A percentile compares a stretch with the other conserved stretches of the same genome.
Evolutionary conservation across 2,329 filamentous ascomycete genomes (phyloP).

Genomic region (Coleophoma cylindrospora): DNA sequence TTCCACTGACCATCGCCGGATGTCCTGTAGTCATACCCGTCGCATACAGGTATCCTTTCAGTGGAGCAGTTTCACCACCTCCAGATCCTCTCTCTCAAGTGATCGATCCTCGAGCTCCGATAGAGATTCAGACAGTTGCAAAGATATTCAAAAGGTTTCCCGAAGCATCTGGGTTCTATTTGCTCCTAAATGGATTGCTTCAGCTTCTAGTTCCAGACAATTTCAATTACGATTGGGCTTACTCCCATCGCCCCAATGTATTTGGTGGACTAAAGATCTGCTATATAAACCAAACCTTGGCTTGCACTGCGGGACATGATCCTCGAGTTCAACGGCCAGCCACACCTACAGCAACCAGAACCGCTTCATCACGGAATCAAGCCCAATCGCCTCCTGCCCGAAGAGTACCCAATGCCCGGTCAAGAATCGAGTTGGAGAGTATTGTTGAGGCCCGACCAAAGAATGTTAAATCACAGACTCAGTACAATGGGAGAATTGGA

Average conservation of each 20-base stretch:
- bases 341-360: neutral
- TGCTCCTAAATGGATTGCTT: slow-evolving; percentile 1
- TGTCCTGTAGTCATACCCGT: slow-evolving; percentile 1
- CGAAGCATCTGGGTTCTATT: slow-evolving; percentile 1
- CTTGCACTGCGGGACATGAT: neutral
- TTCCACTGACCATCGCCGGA: slow-evolving; percentile 2
- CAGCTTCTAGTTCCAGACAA: slow-evolving; percentile 1
- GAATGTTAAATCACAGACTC: neutral
- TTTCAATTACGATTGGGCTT: slow-evolving; percentile 2
- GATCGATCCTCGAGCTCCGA: neutral
- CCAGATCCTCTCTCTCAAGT: neutral
- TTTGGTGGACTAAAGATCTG: slow-evolving; percentile 3
- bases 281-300: slow-evolving; percentile 1
- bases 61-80: slow-evolving; percentile 1
- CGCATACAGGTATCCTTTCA: neutral
- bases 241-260: slow-evolving; percentile 1
- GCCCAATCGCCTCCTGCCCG: neutral
- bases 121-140: neutral
- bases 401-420: neutral
- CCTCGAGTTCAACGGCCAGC: too few species aligned
- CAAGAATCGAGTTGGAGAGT: neutral
- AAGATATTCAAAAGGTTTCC: neutral
- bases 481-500: neutral
- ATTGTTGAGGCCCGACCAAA: neutral
- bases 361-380: neutral